Base-by-base conservation (phyloP, 805 yeast genomes). In the Yamadazyma paraphyllophila region DNA sequence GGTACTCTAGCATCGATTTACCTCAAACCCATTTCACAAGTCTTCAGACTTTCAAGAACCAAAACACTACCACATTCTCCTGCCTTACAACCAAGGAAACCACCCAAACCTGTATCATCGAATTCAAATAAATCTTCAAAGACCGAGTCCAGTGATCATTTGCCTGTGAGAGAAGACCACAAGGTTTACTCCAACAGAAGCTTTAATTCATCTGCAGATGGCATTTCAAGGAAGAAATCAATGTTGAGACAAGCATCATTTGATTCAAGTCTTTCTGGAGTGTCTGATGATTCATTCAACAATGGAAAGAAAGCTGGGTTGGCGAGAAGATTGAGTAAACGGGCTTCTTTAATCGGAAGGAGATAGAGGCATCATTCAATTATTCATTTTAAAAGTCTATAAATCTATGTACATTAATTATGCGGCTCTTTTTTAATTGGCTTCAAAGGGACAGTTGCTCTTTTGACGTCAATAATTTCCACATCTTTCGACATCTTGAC, bases 1-100 rank as follows among this genome's bases (percentile, higher is more conserved):
- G 97, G 97, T 1, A 72, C 90, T 0, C 66, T 92, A 43, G 91
- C 95, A 0, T 83, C 96, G 0, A 80, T 91, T 11, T 92, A 90
- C 58, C 67, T 91, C 55, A 86, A 89, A 54, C 96, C 96, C 0
- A 84, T 88, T 7, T 76, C 77, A n/a, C 86, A 80, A 55, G 89
- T 90, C 2, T 90, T 90, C 71, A 70, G 96, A 35, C 61, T 77
- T 29, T 74, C 86, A 2, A 83, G 77, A 50, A 64, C 75, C 1
- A 82, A 72, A 49, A 51, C 53, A 15, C 63, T 88, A 32, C 70
- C 78, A 0, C 52, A 59, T 7, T 81, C 86, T 16, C 73, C 76
- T 2, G 71, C 73, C 7, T 57, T 71, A 16, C 71, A 67, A 47
- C 52, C 49, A 17, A 25, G 27, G 10, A 43, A 25, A 35, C 45